phyloP scores from a whole-genome alignment of 2,329 filamentous ascomycete genomes.

The Lachnellula cervina region DNA sequence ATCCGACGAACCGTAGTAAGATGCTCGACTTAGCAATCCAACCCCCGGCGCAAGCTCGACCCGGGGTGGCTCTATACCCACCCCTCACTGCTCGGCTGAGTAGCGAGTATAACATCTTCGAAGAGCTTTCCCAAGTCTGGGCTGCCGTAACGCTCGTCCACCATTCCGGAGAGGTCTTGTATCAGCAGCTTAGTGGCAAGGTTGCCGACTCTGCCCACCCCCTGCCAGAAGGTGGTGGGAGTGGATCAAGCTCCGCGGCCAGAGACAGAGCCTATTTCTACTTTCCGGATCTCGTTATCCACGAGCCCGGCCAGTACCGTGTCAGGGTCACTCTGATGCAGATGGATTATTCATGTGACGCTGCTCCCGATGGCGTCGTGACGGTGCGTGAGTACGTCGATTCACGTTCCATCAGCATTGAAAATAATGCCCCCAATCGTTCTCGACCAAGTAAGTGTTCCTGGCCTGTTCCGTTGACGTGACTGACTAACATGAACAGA shows the following conservation, averaged over 20 bases:
- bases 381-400: slow-evolving; percentile 25
- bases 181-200: slow-evolving; percentile 24
- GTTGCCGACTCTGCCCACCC: slow-evolving; percentile 29
- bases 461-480: not conserved
- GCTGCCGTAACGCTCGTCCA: slow-evolving; percentile 27
- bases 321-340: slow-evolving; percentile 28
- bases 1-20: not conserved
- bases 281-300: slow-evolving; percentile 28
- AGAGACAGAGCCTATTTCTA: slow-evolving; percentile 28
- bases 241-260: slow-evolving; percentile 2
- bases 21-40: slow-evolving; percentile 27
- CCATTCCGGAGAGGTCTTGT: slow-evolving; percentile 23
- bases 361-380: slow-evolving; percentile 18
- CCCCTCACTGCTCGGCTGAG: slow-evolving; percentile 25
- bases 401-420: slow-evolving; percentile 25
- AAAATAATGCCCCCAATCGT: slow-evolving; percentile 15
- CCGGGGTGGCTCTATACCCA: slow-evolving; percentile 24
- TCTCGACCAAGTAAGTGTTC: slow-evolving; percentile 24
- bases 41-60: slow-evolving; percentile 21
- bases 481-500: slow-evolving; percentile 19
- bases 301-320: slow-evolving; percentile 26
- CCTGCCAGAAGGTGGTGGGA: slow-evolving; percentile 14
- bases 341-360: slow-evolving; percentile 25
- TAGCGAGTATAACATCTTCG: slow-evolving; percentile 23
- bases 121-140: slow-evolving; percentile 25